Percentiles rank a stretch among this genome's conserved stretches.
These are phyloP conservation scores for Chaetothyriales sp. DNA, from an alignment of 2,329 filamentous ascomycete species.

Conservation along the genomic window DNA sequence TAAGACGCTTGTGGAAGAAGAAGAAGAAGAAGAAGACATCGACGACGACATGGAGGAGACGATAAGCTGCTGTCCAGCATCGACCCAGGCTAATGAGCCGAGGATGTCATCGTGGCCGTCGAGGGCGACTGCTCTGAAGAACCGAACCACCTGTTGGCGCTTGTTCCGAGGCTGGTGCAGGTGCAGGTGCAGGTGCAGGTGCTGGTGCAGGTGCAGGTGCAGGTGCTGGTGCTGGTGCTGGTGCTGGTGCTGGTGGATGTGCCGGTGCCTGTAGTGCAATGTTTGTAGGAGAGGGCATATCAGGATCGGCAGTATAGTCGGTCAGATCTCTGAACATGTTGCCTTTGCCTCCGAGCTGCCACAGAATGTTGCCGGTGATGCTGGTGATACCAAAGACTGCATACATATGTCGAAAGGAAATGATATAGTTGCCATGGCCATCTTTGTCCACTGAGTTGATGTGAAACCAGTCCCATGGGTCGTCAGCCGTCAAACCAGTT, in stretches of 20 bases:
- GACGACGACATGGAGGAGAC: neutral
- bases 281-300: neutral
- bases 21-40: neutral
- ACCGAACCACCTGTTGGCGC: neutral
- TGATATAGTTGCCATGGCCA: conserved; percentile 28
- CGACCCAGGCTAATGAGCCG: neutral
- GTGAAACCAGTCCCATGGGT: conserved; percentile 41
- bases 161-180: too few species aligned
- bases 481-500: conserved; percentile 5
- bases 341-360: conserved; percentile 38
- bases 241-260: too few species aligned
- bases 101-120: neutral
- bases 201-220: too few species aligned
- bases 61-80: neutral
- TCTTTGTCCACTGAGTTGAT: conserved; percentile 42
- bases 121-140: neutral
- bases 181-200: too few species aligned
- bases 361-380: conserved; percentile 33
- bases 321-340: conserved; percentile 31
- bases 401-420: conserved; percentile 30
- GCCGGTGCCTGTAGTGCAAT: neutral
- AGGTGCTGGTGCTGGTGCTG: too few species aligned
- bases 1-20: neutral
- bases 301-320: conserved; percentile 1
- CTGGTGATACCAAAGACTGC: conserved; percentile 31